Base-by-base conservation (phyloP, 805 yeast species). In the baker's yeast (Saccharomyces cerevisiae) region DNA sequence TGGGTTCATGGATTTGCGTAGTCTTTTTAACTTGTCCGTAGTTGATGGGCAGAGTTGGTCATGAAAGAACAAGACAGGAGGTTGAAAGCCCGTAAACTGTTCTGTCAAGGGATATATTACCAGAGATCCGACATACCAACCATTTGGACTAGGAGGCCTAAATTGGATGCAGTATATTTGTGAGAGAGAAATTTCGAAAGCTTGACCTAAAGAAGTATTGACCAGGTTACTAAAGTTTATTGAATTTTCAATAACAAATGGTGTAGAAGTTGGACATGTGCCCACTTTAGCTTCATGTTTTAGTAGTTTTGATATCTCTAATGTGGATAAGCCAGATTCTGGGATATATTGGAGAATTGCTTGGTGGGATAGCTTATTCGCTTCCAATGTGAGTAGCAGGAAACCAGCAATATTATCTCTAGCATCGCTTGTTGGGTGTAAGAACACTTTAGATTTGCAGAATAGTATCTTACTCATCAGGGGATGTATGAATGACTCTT, bases 51-150 rank as follows among this genome's bases (percentile, higher is more conserved):
- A 81, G 61, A 87, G 91, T 53, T 87, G 86, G 65, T 94, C 99
- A 70, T 94, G 99, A 74, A 94, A 91, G 69, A 91, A 94, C 46
- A 94, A 64, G 4, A 90, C 85, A 0, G 98, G 98, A 17, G 89
- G 70, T 36, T 36, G 43, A 36, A 36, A 36, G 17, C 43, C 43
- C 47, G 83, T 81, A 53, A 81, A 85, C 8, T 81, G 81, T 46
- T 73, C 81, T 31, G 70, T 66, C 24, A 53, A 73, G 17, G 58
- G 59, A 21, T 60, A 57, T 29, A 94, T 69, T 1, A 89, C 74
- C 14, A 92, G 73, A 0, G 96, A 87, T 0, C 99, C 99, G 71
- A 80, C 82, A 97, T 97, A 92, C 82, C 90, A 84, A 1, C 91
- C 96, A 14, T 82, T 73, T 11, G 71, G 64, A 2, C 90, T 83